Evolutionary conservation across 2,329 filamentous ascomycete species (phyloP).

Genomic region (Pseudopithomyces chartarum): DNA sequence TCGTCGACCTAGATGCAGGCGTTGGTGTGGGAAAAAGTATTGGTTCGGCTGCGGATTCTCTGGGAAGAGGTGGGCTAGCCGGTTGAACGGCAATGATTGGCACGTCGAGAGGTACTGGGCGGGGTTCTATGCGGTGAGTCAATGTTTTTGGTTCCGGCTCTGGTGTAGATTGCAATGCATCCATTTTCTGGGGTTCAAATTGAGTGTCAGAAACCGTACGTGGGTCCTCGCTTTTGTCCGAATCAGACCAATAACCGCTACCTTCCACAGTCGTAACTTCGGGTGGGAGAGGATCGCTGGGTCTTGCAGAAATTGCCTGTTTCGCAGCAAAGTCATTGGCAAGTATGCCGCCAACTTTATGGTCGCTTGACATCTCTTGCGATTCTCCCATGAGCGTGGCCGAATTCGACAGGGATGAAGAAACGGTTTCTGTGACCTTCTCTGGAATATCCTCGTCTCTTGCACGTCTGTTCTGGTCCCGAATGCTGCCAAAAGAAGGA

Average conservation of each 20-base stretch:
- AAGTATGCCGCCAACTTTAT: conserved; percentile 62
- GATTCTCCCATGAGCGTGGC: conserved; percentile 41
- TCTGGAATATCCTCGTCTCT: conserved; percentile 56
- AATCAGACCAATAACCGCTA: conserved; percentile 67
- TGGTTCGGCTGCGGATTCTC: conserved; percentile 10
- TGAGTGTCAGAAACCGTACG: conserved; percentile 20
- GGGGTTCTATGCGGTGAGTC: conserved; percentile 22
- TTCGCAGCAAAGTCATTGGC: conserved; percentile 59
- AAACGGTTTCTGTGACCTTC: conserved; percentile 55
- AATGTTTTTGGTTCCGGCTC: conserved; percentile 35
- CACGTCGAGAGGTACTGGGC: conserved; percentile 22
- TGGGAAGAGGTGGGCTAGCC: conserved; percentile 36
- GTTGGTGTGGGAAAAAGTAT: neutral
- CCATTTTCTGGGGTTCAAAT: neutral
- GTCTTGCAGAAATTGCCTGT: conserved; percentile 35
- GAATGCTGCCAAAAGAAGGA: conserved; percentile 76
- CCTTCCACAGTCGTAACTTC: conserved; percentile 73
- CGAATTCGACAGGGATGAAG: conserved; percentile 43
- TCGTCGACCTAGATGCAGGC: neutral
- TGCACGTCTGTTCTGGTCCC: conserved; percentile 61
- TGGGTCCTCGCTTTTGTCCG: conserved; percentile 43
- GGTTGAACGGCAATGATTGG: conserved; percentile 43
- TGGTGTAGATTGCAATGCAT: conserved; percentile 15
- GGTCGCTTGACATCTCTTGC: conserved; percentile 64
- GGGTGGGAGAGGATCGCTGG: conserved; percentile 69